These are phyloP conservation scores for Serendipita sp. DNA, from an alignment of 768 basidiomycete species.

Conservation along the genomic window DNA sequence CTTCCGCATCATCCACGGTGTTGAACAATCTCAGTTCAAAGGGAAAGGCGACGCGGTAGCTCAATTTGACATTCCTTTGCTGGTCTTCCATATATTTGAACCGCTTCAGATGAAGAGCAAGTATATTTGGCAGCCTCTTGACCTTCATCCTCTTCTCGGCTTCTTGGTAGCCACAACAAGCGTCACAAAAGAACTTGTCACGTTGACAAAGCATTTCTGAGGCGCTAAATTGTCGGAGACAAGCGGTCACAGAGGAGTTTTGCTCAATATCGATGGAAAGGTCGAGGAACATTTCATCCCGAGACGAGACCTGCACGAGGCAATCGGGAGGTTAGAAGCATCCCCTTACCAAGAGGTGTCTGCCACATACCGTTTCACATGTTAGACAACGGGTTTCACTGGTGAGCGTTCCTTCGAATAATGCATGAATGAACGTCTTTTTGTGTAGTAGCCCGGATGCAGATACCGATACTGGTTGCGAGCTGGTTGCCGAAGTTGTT, in stretches of 20 bases:
- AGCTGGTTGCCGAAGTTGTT: constrained; percentile 26
- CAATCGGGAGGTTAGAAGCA: constrained; percentile 9
- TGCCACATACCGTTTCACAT: constrained; percentile 73
- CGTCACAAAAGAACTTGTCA: constrained; percentile 98
- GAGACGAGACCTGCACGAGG: constrained; percentile 55
- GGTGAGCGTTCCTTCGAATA: constrained; percentile 87
- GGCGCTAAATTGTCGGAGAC: constrained; percentile 89
- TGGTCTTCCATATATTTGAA: constrained; percentile 97
- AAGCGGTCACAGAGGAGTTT: constrained; percentile 91
- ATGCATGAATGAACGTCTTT: constrained; percentile 69
- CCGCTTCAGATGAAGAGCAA: constrained; percentile 90
- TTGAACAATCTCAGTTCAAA: constrained; percentile 91
- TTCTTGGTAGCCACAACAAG: constrained; percentile 91
- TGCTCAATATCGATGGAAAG: constrained; percentile 99
- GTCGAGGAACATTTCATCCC: constrained; percentile 94
- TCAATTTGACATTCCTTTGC: constrained; percentile 81
- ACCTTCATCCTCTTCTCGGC: constrained; percentile 99
- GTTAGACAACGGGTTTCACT: constrained; percentile 96
- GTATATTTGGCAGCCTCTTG: constrained; percentile 85
- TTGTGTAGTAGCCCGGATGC: constrained; percentile 7
- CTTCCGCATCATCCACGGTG: constrained; percentile 81
- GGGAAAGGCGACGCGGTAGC: constrained; percentile 78
- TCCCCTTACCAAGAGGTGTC: constrained; percentile 1
- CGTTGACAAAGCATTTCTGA: constrained; percentile 96
- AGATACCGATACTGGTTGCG: constrained; percentile 8